Conservation (phyloP, 2,329 filamentous ascomycete genomes). For the Aspergillus fumigatiaffinis region DNA sequence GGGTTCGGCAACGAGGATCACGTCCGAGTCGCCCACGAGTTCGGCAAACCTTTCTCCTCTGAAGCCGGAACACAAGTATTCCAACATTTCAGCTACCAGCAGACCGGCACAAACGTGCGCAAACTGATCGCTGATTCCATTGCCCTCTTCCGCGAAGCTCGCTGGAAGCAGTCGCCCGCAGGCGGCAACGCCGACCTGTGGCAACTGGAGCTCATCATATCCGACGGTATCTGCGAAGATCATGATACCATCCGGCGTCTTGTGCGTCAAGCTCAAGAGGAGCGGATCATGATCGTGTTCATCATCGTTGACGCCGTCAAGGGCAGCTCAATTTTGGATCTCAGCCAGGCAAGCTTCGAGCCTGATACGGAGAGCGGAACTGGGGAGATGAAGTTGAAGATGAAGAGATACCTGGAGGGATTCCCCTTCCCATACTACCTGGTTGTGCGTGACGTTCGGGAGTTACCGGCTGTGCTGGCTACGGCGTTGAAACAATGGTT, state of each 20-base stretch:
- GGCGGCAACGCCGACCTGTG: constrained; percentile 70
- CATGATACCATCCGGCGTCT: constrained; percentile 79
- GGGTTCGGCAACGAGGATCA: constrained; percentile 72
- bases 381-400: constrained; percentile 65
- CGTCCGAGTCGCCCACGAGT: constrained; percentile 80
- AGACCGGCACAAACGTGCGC: constrained; percentile 80
- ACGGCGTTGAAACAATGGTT: constrained; percentile 95
- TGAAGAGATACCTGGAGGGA: constrained; percentile 86
- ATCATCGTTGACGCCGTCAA: constrained; percentile 77
- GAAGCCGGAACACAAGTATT: constrained; percentile 81
- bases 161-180: constrained; percentile 53
- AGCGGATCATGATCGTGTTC: constrained; percentile 97
- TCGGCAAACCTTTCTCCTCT: constrained; percentile 74
- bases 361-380: constrained; percentile 56
- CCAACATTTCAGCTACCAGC: constrained; percentile 77
- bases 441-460: constrained; percentile 85
- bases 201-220: constrained; percentile 92
- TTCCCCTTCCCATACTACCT: constrained; percentile 98
- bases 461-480: constrained; percentile 83
- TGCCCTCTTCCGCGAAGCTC: constrained; percentile 73
- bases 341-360: constrained; percentile 82
- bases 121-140: constrained; percentile 74
- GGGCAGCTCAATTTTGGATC: constrained; percentile 66
- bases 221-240: constrained; percentile 87
- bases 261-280: constrained; percentile 82